Evolutionary conservation across 192 early-diverging fungal species (phyloP).

Genomic region (Coemansia sp.): DNA sequence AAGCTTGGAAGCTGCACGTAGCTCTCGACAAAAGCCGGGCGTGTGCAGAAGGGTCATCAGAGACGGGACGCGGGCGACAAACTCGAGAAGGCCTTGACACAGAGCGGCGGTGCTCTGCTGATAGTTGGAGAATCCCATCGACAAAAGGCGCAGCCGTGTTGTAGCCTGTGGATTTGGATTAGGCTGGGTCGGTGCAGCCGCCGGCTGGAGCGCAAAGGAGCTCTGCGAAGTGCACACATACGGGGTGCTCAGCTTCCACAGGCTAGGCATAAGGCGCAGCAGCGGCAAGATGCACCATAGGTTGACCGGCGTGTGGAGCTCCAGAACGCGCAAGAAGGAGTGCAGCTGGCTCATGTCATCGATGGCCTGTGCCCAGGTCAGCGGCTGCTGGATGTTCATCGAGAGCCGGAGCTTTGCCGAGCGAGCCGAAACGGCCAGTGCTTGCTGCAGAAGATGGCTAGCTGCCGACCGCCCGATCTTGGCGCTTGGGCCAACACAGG

Average conservation of each 20-base stretch:
- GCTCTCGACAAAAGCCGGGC: not conserved
- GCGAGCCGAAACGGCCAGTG: no score
- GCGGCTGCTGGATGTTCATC: not conserved
- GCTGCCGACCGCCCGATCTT: no score
- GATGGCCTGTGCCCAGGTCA: not conserved
- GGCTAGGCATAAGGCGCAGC: not conserved
- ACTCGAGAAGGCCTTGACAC: not conserved
- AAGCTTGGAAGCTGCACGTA: not conserved
- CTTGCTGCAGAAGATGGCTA: no score
- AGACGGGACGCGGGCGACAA: not conserved
- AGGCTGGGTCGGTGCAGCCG: not conserved
- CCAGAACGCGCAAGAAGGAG: not conserved
- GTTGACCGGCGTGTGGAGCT: not conserved
- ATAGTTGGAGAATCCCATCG: constrained; percentile 2
- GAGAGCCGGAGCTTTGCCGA: no score
- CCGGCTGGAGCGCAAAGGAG: not conserved
- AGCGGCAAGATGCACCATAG: not conserved
- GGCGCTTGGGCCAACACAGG: no score
- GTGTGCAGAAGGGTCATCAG: not conserved
- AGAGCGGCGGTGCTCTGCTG: not conserved
- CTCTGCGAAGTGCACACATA: not conserved
- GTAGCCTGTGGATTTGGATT: no score
- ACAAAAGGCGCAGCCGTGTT: not conserved
- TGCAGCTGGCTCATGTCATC: no score
- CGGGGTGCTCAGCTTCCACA: not conserved